Percentiles rank a stretch among this genome's conserved stretches.
phyloP scores from a whole-genome alignment of 345 rosid genomes.

The Pistacia atlantica region DNA sequence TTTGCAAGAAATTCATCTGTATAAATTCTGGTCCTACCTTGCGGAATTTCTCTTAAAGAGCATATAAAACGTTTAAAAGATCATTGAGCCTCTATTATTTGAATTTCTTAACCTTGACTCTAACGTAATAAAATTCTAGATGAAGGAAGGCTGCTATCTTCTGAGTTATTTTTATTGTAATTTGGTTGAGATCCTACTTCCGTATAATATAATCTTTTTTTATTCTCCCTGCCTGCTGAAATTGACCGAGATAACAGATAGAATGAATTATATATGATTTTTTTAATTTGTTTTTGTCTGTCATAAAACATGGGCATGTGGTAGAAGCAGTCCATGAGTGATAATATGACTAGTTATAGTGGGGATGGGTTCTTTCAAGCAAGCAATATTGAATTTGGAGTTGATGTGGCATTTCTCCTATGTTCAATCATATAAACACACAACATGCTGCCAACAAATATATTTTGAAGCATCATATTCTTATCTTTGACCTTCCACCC shows the following conservation, averaged over 20 bases:
- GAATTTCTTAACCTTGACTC: too few relatives aligned
- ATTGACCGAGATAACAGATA: not conserved
- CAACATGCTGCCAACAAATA: slow-evolving; percentile 9
- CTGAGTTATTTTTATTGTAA: too few relatives aligned
- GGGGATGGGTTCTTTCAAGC: not conserved
- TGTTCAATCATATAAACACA: slow-evolving; percentile 1
- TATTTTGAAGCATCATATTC: not conserved
- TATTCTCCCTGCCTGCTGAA: not conserved
- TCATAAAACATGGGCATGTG: not conserved
- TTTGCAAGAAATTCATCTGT: too few relatives aligned
- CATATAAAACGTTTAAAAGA: too few relatives aligned
- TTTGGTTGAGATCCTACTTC: too few relatives aligned
- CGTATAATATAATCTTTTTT: not conserved
- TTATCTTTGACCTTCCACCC: not conserved
- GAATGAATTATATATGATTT: not conserved
- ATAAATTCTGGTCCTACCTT: too few relatives aligned
- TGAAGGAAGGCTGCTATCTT: too few relatives aligned
- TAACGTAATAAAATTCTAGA: too few relatives aligned
- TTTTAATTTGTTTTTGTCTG: not conserved
- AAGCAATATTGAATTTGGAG: not conserved
- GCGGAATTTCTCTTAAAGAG: too few relatives aligned
- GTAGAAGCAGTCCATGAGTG: not conserved
- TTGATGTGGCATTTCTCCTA: not conserved
- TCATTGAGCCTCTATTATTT: too few relatives aligned
- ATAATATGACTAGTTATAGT: not conserved